Evolutionary conservation across 1,284 basidiomycete genomes (phyloP), one percentile per base, ranked within the genome.

Genomic region (Puccinia coronata): DNA sequence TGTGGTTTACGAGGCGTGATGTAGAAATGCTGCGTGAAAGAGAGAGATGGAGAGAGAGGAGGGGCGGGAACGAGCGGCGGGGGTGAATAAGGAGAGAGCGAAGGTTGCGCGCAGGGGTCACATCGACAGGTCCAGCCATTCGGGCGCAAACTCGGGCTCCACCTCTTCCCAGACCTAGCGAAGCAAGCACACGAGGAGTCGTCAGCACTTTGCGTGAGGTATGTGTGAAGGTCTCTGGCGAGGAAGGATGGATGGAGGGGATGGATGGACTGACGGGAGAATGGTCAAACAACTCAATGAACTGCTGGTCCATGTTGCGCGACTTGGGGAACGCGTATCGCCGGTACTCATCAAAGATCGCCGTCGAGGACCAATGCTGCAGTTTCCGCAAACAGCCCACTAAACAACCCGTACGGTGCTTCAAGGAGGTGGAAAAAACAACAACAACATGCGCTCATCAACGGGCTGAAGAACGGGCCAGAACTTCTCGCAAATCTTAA

Each of bases 331-430:
- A 84, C 20, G 87, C 87, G 83, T 88, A 89, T 3, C 88, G 86
- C 12, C 88, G 84, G 83, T 90, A 89, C 85, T 90, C 89, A 84
- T 89, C 89, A 81, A 89, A 89, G 71, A 89, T 89, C 0, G 87
- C 87, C 0, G 88, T 88, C 23, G 89, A 84, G 43, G 88, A 87
- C 89, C 89, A 89, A 20, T 87, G 86, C 83, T 89, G 89, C 11
- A 89, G 83, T 63, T 89, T 87, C 2, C 89, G 85, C 12, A 90
- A 85, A 83, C 89, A 89, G 4, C 89, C 89, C 9, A 90, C 87
- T 39, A 90, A 84, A 83, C 89, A 89, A 0, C 89, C 89, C 0
- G 89, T 90, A 0, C 89, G 87, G 82, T 90, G 89, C 86, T 88
- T 81, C 20, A n/a, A n/a, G n/a, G n/a, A n/a, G n/a, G n/a, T n/a